phyloP scores from a whole-genome alignment of 2,329 filamentous ascomycete genomes.

The Claviceps sp. region DNA sequence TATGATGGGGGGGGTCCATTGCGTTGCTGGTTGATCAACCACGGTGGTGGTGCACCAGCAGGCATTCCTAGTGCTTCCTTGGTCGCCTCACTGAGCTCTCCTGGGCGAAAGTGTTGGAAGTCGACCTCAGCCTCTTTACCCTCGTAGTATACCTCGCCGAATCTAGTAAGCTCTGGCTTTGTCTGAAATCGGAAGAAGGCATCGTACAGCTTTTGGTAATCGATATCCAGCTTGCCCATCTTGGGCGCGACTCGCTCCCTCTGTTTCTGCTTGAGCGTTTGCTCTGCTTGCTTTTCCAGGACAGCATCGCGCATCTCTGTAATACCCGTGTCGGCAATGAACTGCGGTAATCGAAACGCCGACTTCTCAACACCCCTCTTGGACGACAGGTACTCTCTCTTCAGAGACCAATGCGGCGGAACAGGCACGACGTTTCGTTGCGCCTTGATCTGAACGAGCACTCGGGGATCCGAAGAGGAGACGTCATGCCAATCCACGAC shows the following conservation, averaged over 20 bases:
- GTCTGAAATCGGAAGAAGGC: constrained; percentile 97
- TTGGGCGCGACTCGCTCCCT: constrained; percentile 88
- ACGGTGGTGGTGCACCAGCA: constrained; percentile 82
- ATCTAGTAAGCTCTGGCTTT: constrained; percentile 85
- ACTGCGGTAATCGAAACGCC: constrained; percentile 82
- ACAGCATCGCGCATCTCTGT: constrained; percentile 96
- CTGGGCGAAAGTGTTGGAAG: constrained; percentile 75
- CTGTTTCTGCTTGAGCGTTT: constrained; percentile 87
- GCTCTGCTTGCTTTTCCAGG: constrained; percentile 87
- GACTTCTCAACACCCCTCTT: constrained; percentile 96
- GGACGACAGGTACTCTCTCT: constrained; percentile 92
- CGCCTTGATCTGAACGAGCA: constrained; percentile 89
- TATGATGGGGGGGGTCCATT: constrained; percentile 90
- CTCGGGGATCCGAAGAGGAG: constrained; percentile 73
- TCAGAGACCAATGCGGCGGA: constrained; percentile 85
- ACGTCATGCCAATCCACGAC: constrained; percentile 97
- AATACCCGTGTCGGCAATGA: constrained; percentile 95
- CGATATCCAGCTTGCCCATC: constrained; percentile 94
- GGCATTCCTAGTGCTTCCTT: constrained; percentile 91
- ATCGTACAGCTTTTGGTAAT: constrained; percentile 96
- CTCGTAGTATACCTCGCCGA: constrained; percentile 98
- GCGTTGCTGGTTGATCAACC: constrained; percentile 94
- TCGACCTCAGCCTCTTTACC: constrained; percentile 98
- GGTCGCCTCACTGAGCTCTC: constrained; percentile 77
- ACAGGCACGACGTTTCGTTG: constrained; percentile 93